Base-by-base conservation (phyloP, 208 protist genomes). In the Wallacemonas collosoma region DNA sequence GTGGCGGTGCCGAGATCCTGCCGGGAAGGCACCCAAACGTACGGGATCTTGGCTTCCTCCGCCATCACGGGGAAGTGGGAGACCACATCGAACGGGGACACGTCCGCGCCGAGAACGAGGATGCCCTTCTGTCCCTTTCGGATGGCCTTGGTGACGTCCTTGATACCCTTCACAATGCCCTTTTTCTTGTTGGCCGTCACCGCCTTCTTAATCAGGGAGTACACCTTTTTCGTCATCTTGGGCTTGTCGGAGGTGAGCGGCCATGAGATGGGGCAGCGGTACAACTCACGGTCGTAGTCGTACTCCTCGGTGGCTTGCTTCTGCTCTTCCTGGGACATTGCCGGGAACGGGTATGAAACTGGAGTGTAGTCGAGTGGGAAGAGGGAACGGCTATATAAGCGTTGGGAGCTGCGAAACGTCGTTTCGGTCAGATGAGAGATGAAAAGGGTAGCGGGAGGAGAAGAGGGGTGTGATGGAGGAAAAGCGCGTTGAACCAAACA, bases 191-290 rank as follows among this genome's bases (percentile, higher is more conserved):
- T 95, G 12, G 76, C 81, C 14, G 83, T 91, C 57, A 96, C 90
- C 2, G 91, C 86, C 75, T 97, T 97, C 76, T 95, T 97, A 60
- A 98, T 90, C 45, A 98, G 87, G 4, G 89, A 95, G 78, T 97
- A 97, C 44, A 98, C 81, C 85, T 98, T 98, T 79, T 98, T 98
- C 9, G 94, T 98, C 91, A 98, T 95, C 79, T 98, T 98, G 36
- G 94, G 90, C 76, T 95, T 95, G 64, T 97, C 94, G 3, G 90
- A 93, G 26, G 93, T 83, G 55, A 96, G 70, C 43, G 93, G 93
- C 85, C 86, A 94, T 36, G 93, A 87, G 80, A 97, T 96, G 53
- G 93, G 93, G 86, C 93, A 97, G 57, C 91, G 87, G 81, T 97
- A 97, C 38, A 97, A 82, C 80, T 95, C 80, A n/a, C 93, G 85